Conservation (phyloP, 2,329 filamentous ascomycete species). For the Phialemonium atrogriseum region DNA sequence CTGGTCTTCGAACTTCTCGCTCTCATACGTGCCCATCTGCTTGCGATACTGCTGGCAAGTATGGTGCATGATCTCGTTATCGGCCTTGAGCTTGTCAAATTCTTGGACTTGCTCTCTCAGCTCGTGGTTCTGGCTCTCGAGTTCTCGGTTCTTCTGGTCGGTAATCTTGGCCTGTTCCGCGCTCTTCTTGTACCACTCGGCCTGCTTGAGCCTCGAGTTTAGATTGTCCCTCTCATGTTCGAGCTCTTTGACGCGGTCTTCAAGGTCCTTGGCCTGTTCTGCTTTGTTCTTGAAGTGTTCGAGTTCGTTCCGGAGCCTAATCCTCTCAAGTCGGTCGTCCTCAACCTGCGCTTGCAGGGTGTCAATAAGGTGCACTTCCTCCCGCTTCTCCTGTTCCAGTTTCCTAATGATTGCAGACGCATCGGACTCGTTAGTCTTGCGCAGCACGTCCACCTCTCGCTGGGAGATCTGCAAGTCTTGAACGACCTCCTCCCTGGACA, state of each 20-base stretch:
- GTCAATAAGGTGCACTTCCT: constrained; percentile 56
- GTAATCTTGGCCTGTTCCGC: constrained; percentile 55
- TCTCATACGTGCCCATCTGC: constrained; percentile 16
- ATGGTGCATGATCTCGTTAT: constrained; percentile 19
- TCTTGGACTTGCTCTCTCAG: constrained; percentile 26
- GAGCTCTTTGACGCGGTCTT: constrained; percentile 53
- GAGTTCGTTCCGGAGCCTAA: constrained; percentile 39
- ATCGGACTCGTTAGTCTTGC: constrained; percentile 2
- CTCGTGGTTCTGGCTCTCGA: constrained; percentile 41
- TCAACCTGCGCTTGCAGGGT: constrained; percentile 60
- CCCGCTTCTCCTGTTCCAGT: constrained; percentile 2
- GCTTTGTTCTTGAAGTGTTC: constrained; percentile 35
- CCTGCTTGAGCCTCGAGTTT: constrained; percentile 1
- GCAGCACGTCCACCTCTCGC: constrained; percentile 3
- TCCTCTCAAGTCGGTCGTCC: constrained; percentile 35
- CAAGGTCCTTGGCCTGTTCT: constrained; percentile 40
- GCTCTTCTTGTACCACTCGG: constrained; percentile 38
- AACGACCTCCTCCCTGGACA: constrained; percentile 57
- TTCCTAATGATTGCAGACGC: constrained; percentile 3
- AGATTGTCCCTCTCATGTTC: constrained; percentile 31
- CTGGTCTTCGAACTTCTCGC: constrained; percentile 31
- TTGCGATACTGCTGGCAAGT: constrained; percentile 17
- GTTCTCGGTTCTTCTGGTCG: constrained; percentile 54
- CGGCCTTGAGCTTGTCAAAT: constrained; percentile 15
- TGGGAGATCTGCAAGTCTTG: constrained; percentile 46